These are phyloP conservation scores for Aspergillus sp. DNA, from an alignment of 2,329 filamentous ascomycete species.

Conservation along the genomic window DNA sequence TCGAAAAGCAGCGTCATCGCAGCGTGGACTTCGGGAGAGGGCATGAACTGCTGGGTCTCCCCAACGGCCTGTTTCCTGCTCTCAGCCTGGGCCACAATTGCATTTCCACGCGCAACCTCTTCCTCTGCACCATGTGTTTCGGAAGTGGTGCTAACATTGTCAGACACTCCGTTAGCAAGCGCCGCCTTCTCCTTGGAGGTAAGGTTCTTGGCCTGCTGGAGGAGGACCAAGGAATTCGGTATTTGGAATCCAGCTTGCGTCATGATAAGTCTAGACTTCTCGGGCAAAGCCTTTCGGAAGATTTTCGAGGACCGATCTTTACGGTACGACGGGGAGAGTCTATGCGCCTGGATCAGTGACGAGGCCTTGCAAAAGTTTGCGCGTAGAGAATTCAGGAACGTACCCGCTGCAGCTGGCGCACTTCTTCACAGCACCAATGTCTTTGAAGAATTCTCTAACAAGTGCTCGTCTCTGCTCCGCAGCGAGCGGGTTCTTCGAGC, in stretches of 20 bases:
- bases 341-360: slow-evolving; percentile 37
- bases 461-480: slow-evolving; percentile 73
- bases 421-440: slow-evolving; percentile 68
- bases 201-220: slow-evolving; percentile 50
- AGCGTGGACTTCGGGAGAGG: slow-evolving; percentile 78
- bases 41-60: slow-evolving; percentile 72
- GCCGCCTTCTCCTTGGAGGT: slow-evolving; percentile 36
- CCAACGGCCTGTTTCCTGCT: slow-evolving; percentile 39
- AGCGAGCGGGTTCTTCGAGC: slow-evolving; percentile 80
- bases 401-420: slow-evolving; percentile 67
- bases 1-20: slow-evolving; percentile 78
- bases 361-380: neutral
- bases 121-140: slow-evolving; percentile 60
- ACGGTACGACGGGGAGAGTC: slow-evolving; percentile 78
- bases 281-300: slow-evolving; percentile 76
- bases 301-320: slow-evolving; percentile 93
- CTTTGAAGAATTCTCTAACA: slow-evolving; percentile 77
- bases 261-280: slow-evolving; percentile 79
- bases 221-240: slow-evolving; percentile 68
- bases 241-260: slow-evolving; percentile 67
- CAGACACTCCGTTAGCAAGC: slow-evolving; percentile 27
- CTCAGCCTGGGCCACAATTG: slow-evolving; percentile 39
- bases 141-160: slow-evolving; percentile 59
- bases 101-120: slow-evolving; percentile 57
- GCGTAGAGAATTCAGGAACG: slow-evolving; percentile 20